Percentiles rank a stretch among this genome's conserved stretches.
Evolutionary conservation across 176 grass and related monocot genomes (phyloP).

Genomic region (Eremochloa ophiuroides): DNA sequence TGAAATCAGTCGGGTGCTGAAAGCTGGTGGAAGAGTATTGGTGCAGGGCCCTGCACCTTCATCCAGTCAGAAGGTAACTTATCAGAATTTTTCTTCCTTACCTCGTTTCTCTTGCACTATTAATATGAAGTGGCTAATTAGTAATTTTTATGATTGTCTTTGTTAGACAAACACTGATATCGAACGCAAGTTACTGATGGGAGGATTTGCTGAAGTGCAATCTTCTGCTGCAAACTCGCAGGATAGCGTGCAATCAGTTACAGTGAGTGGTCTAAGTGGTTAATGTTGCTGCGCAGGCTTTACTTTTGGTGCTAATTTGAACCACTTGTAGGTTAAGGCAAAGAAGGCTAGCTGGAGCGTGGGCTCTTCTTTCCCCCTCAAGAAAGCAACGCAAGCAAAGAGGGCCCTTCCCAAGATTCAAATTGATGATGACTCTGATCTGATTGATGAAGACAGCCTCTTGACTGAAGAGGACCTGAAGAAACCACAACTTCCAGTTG

Average conservation of each 20-base stretch:
- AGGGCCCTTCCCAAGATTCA: slow-evolving; percentile 79
- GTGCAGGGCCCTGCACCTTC: slow-evolving; percentile 41
- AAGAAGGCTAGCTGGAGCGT: slow-evolving; percentile 82
- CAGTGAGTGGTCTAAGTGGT: slow-evolving; percentile 36
- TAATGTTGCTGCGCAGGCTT: not conserved
- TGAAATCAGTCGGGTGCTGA: slow-evolving; percentile 69
- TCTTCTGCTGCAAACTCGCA: slow-evolving; percentile 33
- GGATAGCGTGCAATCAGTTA: slow-evolving; percentile 40
- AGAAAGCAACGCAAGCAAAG: slow-evolving; percentile 37
- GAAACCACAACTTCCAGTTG: slow-evolving; percentile 85
- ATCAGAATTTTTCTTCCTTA: not conserved
- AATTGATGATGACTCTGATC: slow-evolving; percentile 63
- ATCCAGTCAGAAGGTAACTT: slow-evolving; percentile 49
- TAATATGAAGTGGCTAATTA: not conserved
- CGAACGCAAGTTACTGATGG: slow-evolving; percentile 73
- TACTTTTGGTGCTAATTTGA: not conserved
- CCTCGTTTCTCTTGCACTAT: not conserved
- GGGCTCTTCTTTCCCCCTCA: slow-evolving; percentile 83
- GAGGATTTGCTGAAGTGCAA: slow-evolving; percentile 73
- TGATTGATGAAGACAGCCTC: slow-evolving; percentile 95
- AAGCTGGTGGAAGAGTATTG: slow-evolving; percentile 58
- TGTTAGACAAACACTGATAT: slow-evolving; percentile 50
- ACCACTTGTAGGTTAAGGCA: slow-evolving; percentile 55
- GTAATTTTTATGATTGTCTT: not conserved
- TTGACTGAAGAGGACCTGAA: slow-evolving; percentile 90